These are phyloP conservation scores for Geosmithia putterillii DNA, from an alignment of 2,329 filamentous ascomycete species.

Conservation along the genomic window DNA sequence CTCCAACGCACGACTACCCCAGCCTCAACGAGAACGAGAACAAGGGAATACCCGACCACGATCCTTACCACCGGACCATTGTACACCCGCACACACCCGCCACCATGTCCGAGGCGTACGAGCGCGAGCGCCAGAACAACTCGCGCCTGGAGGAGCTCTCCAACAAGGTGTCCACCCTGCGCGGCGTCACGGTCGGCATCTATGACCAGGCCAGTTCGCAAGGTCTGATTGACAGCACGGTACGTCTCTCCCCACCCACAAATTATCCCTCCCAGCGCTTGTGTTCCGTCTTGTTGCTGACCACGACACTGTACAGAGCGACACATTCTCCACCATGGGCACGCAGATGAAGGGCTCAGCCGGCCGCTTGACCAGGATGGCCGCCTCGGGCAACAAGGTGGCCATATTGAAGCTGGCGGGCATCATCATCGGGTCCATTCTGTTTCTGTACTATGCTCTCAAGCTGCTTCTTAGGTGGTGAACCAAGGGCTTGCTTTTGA, in stretches of 20 bases:
- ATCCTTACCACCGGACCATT: too few relatives aligned
- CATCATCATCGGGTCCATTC: constrained; percentile 60
- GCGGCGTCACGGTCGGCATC: constrained; percentile 92
- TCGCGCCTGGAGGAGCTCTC: constrained; percentile 83
- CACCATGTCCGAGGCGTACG: constrained; percentile 62
- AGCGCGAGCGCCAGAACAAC: constrained; percentile 86
- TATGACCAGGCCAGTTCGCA: constrained; percentile 92
- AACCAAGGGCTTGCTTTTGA: too few relatives aligned
- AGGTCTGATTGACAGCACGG: constrained; percentile 75
- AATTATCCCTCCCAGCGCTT: too few relatives aligned
- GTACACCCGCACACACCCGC: constrained; percentile 1
- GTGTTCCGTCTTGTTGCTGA: too few relatives aligned
- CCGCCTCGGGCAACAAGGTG: constrained; percentile 77
- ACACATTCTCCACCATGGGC: constrained; percentile 83
- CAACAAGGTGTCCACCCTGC: constrained; percentile 80
- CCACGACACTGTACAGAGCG: constrained; percentile 43
- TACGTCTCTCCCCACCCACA: constrained; percentile 35
- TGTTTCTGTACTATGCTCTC: constrained; percentile 64
- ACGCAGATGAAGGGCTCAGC: constrained; percentile 77
- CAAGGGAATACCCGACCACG: too few relatives aligned
- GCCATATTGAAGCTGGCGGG: constrained; percentile 82
- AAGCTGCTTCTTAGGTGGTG: constrained; percentile 41
- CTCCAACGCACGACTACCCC: not conserved
- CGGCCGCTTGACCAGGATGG: constrained; percentile 75
- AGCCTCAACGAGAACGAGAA: not conserved